Evolutionary conservation across 2,329 filamentous ascomycete species (phyloP).

Genomic region (Sporothrix sp.): DNA sequence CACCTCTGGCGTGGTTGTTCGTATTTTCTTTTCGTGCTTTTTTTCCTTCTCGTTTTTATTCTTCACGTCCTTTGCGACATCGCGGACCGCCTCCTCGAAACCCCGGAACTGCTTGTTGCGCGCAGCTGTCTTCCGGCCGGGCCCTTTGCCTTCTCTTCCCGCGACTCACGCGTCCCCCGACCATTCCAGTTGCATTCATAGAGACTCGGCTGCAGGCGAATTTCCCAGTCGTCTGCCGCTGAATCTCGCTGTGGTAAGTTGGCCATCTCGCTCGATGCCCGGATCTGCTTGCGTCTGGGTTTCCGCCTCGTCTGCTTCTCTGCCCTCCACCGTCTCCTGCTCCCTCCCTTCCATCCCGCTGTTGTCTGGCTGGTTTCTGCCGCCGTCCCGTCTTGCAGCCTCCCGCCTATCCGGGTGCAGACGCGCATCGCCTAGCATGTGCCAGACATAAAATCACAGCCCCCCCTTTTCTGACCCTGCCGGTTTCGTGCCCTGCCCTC

Average conservation of each 20-base stretch:
- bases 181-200: neutral
- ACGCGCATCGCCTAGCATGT: neutral
- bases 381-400: constrained; percentile 3
- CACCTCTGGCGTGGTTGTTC: neutral
- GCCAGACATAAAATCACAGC: neutral
- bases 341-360: neutral
- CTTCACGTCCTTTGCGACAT: neutral
- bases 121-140: neutral
- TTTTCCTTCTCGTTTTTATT: neutral
- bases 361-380: neutral
- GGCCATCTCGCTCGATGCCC: neutral
- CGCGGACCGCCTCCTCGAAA: neutral
- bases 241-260: constrained; percentile 17
- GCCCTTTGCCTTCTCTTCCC: neutral
- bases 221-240: constrained; percentile 16
- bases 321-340: neutral
- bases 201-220: constrained; percentile 18
- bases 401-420: constrained; percentile 1
- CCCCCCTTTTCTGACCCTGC: neutral
- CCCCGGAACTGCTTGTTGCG: neutral
- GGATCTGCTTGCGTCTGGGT: neutral
- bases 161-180: neutral
- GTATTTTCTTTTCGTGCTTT: neutral
- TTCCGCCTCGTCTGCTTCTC: neutral
- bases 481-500: neutral